Percentiles rank a stretch among this genome's conserved stretches.
Conservation (phyloP, 2,329 filamentous ascomycete species). For the Aspergillus versicolor region DNA sequence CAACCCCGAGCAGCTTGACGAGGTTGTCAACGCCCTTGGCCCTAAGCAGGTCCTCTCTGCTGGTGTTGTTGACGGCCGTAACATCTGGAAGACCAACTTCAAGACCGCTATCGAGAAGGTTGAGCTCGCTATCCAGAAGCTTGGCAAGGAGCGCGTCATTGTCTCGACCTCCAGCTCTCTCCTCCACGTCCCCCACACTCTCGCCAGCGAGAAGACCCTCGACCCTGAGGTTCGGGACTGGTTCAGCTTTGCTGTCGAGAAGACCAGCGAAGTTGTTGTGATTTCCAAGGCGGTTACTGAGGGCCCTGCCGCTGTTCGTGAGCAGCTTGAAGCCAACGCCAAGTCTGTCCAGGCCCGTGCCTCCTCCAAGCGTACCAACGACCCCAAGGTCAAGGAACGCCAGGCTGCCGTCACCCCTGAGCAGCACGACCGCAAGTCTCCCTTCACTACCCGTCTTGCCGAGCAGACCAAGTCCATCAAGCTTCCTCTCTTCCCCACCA, state of each 20-base stretch:
- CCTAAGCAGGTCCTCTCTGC: constrained; percentile 87
- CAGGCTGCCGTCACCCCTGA: constrained; percentile 80
- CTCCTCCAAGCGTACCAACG: constrained; percentile 91
- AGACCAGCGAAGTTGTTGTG: constrained; percentile 83
- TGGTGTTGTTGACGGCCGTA: constrained; percentile 96
- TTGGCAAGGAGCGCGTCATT: constrained; percentile 96
- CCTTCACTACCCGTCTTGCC: constrained; percentile 79
- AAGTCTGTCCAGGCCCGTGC: constrained; percentile 90
- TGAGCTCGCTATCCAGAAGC: constrained; percentile 87
- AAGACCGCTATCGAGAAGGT: constrained; percentile 88
- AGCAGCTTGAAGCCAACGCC: constrained; percentile 93
- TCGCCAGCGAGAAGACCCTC: constrained; percentile 98
- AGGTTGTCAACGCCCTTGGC: constrained; percentile 78
- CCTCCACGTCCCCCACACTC: constrained; percentile 96
- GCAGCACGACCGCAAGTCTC: constrained; percentile 89
- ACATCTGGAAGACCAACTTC: constrained; percentile 99
- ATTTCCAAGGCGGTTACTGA: constrained; percentile 97
- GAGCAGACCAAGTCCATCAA: constrained; percentile 90
- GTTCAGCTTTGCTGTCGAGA: constrained; percentile 98
- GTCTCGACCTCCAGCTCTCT: constrained; percentile 96
- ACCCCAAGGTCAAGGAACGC: constrained; percentile 95
- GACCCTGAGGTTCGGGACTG: constrained; percentile 90
- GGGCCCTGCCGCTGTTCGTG: constrained; percentile 79
- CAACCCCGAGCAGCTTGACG: constrained; percentile 94
- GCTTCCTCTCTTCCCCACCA: constrained; percentile 96